A percentile compares a stretch with the other conserved stretches of the same genome.
These are phyloP conservation scores for Epichloe scottii DNA, from an alignment of 2,329 filamentous ascomycete species.

Conservation along the genomic window DNA sequence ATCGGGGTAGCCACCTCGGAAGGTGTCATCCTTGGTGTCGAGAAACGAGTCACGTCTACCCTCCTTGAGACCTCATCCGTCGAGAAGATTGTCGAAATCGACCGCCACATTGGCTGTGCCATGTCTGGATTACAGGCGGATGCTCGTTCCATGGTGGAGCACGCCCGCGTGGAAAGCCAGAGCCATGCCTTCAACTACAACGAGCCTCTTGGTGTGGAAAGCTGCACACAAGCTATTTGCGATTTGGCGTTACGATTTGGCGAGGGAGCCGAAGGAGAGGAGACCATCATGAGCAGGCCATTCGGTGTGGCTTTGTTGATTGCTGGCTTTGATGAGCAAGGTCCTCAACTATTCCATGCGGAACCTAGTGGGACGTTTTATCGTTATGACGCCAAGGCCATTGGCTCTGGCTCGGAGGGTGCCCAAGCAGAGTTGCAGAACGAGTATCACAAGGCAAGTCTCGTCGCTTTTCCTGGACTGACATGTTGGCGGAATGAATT, in stretches of 20 bases:
- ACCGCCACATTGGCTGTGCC: slow-evolving; percentile 95
- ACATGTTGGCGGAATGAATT: background rate
- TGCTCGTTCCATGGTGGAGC: slow-evolving; percentile 94
- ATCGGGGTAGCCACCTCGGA: slow-evolving; percentile 95
- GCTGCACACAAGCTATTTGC: slow-evolving; percentile 97
- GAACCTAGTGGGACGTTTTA: slow-evolving; percentile 98
- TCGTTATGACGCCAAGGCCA: slow-evolving; percentile 97
- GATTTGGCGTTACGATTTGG: slow-evolving; percentile 93
- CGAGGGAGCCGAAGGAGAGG: slow-evolving; percentile 92
- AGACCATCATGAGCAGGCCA: slow-evolving; percentile 95
- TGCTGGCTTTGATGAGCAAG: slow-evolving; percentile 94
- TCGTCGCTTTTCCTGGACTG: background rate
- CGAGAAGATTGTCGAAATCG: slow-evolving; percentile 99
- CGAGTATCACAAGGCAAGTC: slow-evolving; percentile 78
- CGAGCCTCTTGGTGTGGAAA: slow-evolving; percentile 88
- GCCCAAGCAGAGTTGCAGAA: slow-evolving; percentile 97
- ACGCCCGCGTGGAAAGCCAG: slow-evolving; percentile 94
- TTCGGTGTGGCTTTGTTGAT: slow-evolving; percentile 96
- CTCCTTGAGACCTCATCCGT: slow-evolving; percentile 95
- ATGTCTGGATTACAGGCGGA: slow-evolving; percentile 98
- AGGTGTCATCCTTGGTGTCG: slow-evolving; percentile 91
- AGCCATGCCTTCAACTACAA: slow-evolving; percentile 97
- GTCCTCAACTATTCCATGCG: slow-evolving; percentile 92
- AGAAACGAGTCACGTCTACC: slow-evolving; percentile 97
- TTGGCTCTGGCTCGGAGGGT: slow-evolving; percentile 92